Conservation (phyloP, 352 stramenopile genomes). For the Globisporangium ultimum region DNA sequence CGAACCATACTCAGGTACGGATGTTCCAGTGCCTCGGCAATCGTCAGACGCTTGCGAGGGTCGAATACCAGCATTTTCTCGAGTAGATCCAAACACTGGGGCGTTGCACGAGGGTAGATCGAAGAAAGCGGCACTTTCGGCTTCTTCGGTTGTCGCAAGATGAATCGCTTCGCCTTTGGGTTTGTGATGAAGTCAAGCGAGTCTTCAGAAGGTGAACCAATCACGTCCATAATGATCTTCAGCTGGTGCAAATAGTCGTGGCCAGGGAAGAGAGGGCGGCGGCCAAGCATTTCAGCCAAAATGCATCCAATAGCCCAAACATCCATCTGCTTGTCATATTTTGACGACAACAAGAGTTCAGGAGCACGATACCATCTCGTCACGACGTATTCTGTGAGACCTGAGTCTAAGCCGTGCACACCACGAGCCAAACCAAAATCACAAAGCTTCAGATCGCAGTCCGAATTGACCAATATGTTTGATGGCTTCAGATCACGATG, state of each 20-base stretch:
- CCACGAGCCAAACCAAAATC: constrained; percentile 77
- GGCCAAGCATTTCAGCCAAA: constrained; percentile 82
- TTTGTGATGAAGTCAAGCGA: constrained; percentile 88
- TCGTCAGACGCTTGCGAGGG: constrained; percentile 82
- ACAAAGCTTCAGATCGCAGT: constrained; percentile 80
- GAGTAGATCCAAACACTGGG: constrained; percentile 86
- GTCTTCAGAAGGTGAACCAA: constrained; percentile 75
- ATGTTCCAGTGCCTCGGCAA: constrained; percentile 72
- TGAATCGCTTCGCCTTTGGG: constrained; percentile 87
- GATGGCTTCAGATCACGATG: constrained; percentile 78
- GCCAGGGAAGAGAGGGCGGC: constrained; percentile 79
- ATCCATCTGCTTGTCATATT: constrained; percentile 88
- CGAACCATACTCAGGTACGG: constrained; percentile 78
- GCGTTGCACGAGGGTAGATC: constrained; percentile 82
- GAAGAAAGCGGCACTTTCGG: constrained; percentile 76
- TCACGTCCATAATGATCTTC: constrained; percentile 90
- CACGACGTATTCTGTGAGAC: constrained; percentile 90
- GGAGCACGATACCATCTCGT: constrained; percentile 91
- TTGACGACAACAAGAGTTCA: constrained; percentile 89
- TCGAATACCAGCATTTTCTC: constrained; percentile 94
- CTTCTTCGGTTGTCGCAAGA: constrained; percentile 85
- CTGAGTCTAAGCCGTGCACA: constrained; percentile 69
- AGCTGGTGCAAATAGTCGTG: constrained; percentile 87
- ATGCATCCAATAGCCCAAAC: constrained; percentile 88
- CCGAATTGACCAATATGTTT: constrained; percentile 79